These are phyloP conservation scores for Rhodotorula babjevae DNA, from an alignment of 768 basidiomycete species.

Conservation along the genomic window DNA sequence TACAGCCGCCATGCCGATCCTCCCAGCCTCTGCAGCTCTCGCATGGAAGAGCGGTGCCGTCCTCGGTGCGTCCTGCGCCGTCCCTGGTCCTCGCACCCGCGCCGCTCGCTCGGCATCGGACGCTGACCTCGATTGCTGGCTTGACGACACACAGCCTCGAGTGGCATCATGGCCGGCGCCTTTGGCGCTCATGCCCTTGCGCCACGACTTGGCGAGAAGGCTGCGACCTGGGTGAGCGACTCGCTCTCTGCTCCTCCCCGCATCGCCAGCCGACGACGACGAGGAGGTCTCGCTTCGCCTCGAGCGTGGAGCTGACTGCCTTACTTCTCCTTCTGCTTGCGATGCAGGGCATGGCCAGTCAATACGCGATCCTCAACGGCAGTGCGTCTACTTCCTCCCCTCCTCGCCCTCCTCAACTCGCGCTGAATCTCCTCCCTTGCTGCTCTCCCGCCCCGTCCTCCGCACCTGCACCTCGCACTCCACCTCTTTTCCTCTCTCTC, in stretches of 20 bases:
- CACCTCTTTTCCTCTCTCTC: too few relatives aligned
- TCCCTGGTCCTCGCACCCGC: not conserved
- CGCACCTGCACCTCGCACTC: too few relatives aligned
- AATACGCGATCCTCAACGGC: conserved; percentile 35
- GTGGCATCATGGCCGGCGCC: conserved; percentile 31
- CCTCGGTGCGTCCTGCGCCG: conserved; percentile 18
- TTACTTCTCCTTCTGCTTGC: too few relatives aligned
- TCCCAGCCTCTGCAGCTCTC: conserved; percentile 23
- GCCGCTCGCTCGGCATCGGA: not conserved
- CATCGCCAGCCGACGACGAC: too few relatives aligned
- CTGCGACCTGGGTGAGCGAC: conserved; percentile 25
- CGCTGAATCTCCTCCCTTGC: not conserved
- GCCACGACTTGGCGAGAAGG: conserved; percentile 32
- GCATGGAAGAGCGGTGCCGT: conserved; percentile 39
- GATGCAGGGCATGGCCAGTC: conserved; percentile 13
- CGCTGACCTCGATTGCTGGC: too few relatives aligned
- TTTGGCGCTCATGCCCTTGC: conserved; percentile 35
- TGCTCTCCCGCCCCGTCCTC: too few relatives aligned
- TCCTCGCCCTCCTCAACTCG: not conserved
- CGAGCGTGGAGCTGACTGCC: not conserved
- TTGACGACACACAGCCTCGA: conserved; percentile 5
- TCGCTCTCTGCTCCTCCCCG: not conserved
- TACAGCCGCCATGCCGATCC: conserved; percentile 14
- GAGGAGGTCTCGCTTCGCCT: too few relatives aligned
- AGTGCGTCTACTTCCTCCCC: not conserved